phyloP scores from a whole-genome alignment of 2,329 filamentous ascomycete genomes.

The Apiospora phragmitis region DNA sequence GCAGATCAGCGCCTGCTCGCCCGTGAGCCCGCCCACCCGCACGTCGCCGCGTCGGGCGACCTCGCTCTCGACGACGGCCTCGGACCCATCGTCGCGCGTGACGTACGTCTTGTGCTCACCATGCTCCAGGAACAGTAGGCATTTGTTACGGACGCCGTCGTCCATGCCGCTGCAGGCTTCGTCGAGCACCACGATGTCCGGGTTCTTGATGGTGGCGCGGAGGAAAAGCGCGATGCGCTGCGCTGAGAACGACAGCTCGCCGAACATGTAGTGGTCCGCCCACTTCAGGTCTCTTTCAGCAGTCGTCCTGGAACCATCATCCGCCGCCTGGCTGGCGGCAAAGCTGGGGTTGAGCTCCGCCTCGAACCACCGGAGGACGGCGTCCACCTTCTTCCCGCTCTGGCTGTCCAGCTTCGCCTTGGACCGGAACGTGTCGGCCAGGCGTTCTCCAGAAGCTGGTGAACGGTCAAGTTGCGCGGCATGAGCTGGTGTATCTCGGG shows the following conservation, averaged over 20 bases:
- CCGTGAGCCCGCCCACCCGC: constrained; percentile 61
- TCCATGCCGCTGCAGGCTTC: constrained; percentile 90
- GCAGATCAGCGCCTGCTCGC: constrained; percentile 81
- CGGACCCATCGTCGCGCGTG: constrained; percentile 30
- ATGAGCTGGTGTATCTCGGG: constrained; percentile 95
- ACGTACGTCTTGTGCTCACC: constrained; percentile 55
- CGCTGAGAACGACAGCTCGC: constrained; percentile 74
- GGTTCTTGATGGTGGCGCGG: constrained; percentile 75
- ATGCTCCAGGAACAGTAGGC: constrained; percentile 73
- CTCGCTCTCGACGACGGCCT: constrained; percentile 47
- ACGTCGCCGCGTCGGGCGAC: constrained; percentile 44
- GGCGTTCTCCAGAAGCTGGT: constrained; percentile 77
- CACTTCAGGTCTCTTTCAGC: constrained; percentile 55
- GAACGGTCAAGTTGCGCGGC: constrained; percentile 72
- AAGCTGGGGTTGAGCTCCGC: constrained; percentile 66
- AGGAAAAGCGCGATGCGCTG: constrained; percentile 87
- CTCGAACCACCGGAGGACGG: constrained; percentile 75
- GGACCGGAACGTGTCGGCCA: constrained; percentile 84
- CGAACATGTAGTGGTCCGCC: constrained; percentile 69
- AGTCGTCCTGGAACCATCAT: too few relatives aligned
- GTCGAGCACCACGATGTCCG: constrained; percentile 81
- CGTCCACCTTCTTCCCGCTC: constrained; percentile 62
- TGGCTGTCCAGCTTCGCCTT: constrained; percentile 63
- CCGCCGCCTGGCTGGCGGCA: too few relatives aligned
- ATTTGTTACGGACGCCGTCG: constrained; percentile 79